Evolutionary conservation across 306 rosid species (phyloP).

Genomic region (Dryas octopetala): DNA sequence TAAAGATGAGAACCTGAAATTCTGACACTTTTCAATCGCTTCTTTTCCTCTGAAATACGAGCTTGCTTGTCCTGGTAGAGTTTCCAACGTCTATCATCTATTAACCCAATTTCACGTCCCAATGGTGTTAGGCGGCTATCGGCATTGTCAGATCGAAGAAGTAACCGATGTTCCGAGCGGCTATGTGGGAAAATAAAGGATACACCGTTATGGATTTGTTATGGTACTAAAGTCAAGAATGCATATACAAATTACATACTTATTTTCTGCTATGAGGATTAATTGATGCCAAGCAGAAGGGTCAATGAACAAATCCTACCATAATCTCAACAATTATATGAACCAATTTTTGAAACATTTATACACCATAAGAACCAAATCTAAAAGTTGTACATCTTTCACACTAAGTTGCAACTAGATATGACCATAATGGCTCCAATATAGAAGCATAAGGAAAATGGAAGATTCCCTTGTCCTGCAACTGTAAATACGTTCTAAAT

Average conservation of each 20-base stretch:
- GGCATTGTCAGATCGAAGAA: slow-evolving; percentile 93
- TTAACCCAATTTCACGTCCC: slow-evolving; percentile 89
- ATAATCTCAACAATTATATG: background rate
- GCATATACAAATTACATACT: background rate
- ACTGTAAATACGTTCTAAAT: too few species aligned
- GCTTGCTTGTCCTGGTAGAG: slow-evolving; percentile 86
- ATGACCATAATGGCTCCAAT: too few species aligned
- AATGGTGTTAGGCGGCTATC: slow-evolving; percentile 95
- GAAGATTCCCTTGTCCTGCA: too few species aligned
- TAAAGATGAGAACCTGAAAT: slow-evolving; percentile 59
- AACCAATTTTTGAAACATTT: background rate
- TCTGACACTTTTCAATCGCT: slow-evolving; percentile 72
- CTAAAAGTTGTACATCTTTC: background rate
- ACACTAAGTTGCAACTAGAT: background rate
- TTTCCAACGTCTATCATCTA: slow-evolving; percentile 92
- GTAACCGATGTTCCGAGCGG: slow-evolving; percentile 97
- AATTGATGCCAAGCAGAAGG: background rate
- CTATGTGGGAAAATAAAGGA: slow-evolving; percentile 41
- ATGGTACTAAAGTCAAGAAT: background rate
- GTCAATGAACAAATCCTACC: background rate
- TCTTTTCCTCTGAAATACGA: slow-evolving; percentile 80
- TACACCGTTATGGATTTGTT: background rate
- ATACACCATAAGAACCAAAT: background rate
- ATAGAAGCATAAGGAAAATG: too few species aligned
- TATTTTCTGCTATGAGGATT: background rate